These are phyloP conservation scores for Elsinoe ampelina DNA, from an alignment of 2,329 filamentous ascomycete species.

Conservation along the genomic window DNA sequence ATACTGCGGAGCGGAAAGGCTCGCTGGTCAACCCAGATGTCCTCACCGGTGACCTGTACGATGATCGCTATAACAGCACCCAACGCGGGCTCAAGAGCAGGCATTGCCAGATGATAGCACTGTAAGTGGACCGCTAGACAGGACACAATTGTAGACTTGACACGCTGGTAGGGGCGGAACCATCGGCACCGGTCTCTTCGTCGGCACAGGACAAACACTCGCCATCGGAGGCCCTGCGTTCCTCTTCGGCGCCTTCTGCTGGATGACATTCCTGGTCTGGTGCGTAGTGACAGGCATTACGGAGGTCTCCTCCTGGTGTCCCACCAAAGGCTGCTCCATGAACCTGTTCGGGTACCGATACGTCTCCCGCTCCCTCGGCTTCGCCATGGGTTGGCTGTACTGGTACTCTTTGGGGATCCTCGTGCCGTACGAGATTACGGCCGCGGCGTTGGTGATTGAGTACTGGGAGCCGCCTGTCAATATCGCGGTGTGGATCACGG, in stretches of 20 bases:
- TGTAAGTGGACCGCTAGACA: too few relatives aligned
- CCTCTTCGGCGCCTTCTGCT: slow-evolving; percentile 32
- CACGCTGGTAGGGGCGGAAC: slow-evolving; percentile 15
- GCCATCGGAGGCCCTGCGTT: slow-evolving; percentile 32
- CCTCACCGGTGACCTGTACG: slow-evolving; percentile 20
- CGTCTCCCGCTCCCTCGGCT: slow-evolving; percentile 35
- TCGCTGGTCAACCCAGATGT: slow-evolving; percentile 18
- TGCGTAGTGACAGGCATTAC: slow-evolving; percentile 37
- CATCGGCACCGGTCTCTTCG: slow-evolving; percentile 29
- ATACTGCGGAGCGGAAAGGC: background rate
- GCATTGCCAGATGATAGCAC: slow-evolving; percentile 29
- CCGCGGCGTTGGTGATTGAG: slow-evolving; percentile 27
- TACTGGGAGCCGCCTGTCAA: slow-evolving; percentile 32
- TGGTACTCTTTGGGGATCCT: slow-evolving; percentile 33
- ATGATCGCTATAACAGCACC: slow-evolving; percentile 28
- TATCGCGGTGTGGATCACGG: slow-evolving; percentile 31
- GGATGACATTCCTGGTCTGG: slow-evolving; percentile 36
- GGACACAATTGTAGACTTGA: too few relatives aligned
- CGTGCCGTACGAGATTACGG: slow-evolving; percentile 30
- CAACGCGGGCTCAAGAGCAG: slow-evolving; percentile 33
- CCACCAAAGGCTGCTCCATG: slow-evolving; percentile 44
- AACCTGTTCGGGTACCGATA: slow-evolving; percentile 39
- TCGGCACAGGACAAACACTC: slow-evolving; percentile 31
- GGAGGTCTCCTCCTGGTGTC: slow-evolving; percentile 53
- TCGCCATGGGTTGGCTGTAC: slow-evolving; percentile 38